Percentiles rank a stretch among this genome's conserved stretches.
Evolutionary conservation across 2,329 filamentous ascomycete genomes (phyloP).

Genomic region (Aspergillus sp.): DNA sequence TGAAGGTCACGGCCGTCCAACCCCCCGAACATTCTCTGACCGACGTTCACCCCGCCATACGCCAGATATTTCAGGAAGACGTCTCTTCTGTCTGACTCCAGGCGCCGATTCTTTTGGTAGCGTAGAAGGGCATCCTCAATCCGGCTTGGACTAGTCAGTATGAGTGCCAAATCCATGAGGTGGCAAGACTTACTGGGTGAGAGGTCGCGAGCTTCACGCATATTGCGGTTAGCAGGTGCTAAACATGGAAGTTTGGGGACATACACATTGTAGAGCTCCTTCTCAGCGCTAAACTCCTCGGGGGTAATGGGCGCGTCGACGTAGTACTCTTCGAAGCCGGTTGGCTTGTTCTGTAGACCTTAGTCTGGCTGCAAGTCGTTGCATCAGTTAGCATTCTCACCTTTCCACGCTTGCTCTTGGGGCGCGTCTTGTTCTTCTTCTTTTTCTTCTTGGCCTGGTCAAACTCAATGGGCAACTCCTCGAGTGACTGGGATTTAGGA

Average conservation of each 20-base stretch:
- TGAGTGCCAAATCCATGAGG: not conserved
- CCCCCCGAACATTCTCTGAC: conserved; percentile 63
- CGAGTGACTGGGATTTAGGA: not conserved
- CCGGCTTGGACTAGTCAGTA: conserved; percentile 55
- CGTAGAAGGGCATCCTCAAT: conserved; percentile 84
- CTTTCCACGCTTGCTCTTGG: conserved; percentile 43
- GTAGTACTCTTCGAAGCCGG: conserved; percentile 78
- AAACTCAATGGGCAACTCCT: not conserved
- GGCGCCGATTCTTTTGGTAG: conserved; percentile 74
- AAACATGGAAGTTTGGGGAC: conserved; percentile 30
- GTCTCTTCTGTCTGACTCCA: conserved; percentile 62
- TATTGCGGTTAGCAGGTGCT: conserved; percentile 16
- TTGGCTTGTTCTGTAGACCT: conserved; percentile 47
- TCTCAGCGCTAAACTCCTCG: conserved; percentile 66
- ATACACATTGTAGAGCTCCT: conserved; percentile 67
- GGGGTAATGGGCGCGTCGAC: conserved; percentile 78
- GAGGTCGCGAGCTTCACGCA: conserved; percentile 43
- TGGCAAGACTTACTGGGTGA: conserved; percentile 56
- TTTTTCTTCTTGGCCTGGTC: conserved; percentile 32
- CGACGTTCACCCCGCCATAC: conserved; percentile 75
- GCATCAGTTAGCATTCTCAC: conserved; percentile 9
- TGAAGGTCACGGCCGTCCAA: conserved; percentile 64
- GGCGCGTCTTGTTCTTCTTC: conserved; percentile 37
- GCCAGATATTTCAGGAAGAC: conserved; percentile 79
- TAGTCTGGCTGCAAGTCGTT: not conserved